Percentiles rank a stretch among this genome's conserved stretches.
Evolutionary conservation across 495 filamentous ascomycete genomes (phyloP).

Genomic region (Evernia prunastri): DNA sequence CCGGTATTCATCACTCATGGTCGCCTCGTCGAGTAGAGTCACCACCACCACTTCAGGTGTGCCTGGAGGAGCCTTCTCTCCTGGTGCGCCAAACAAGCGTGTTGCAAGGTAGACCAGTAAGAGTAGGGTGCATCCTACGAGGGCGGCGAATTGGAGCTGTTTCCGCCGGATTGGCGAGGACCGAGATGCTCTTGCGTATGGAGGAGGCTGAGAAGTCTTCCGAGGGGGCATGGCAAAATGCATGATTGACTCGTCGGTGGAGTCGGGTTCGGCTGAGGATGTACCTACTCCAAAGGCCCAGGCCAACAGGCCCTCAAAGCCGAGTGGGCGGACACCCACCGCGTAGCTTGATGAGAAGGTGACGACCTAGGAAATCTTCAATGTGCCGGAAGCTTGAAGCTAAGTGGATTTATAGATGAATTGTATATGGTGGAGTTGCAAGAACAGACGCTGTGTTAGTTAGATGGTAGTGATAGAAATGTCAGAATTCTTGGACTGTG

Average conservation of each 20-base stretch:
- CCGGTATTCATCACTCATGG: slow-evolving; percentile 54
- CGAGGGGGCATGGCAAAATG: slow-evolving; percentile 87
- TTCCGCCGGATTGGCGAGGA: slow-evolving; percentile 57
- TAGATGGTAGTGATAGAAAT: not conserved
- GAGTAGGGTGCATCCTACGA: slow-evolving; percentile 51
- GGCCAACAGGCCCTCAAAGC: slow-evolving; percentile 16
- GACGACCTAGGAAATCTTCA: not conserved
- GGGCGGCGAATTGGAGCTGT: slow-evolving; percentile 56
- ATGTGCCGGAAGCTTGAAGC: not conserved
- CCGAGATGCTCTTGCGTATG: slow-evolving; percentile 52
- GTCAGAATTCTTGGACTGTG: not conserved
- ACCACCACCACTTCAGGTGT: slow-evolving; percentile 81
- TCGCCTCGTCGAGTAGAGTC: slow-evolving; percentile 65
- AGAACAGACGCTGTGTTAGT: not conserved
- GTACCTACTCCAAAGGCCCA: not conserved
- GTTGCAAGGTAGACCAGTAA: slow-evolving; percentile 58
- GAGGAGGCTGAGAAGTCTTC: slow-evolving; percentile 65
- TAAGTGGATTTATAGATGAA: not conserved
- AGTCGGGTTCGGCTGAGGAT: not conserved
- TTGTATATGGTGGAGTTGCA: not conserved
- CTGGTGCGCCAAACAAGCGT: slow-evolving; percentile 36
- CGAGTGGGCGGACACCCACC: slow-evolving; percentile 5
- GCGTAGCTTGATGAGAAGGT: not conserved
- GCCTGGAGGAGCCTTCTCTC: slow-evolving; percentile 50
- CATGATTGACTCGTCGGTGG: slow-evolving; percentile 45